Evolutionary conservation across 2,329 filamentous ascomycete species (phyloP).

Genomic region (Arthrinium puccinioides): DNA sequence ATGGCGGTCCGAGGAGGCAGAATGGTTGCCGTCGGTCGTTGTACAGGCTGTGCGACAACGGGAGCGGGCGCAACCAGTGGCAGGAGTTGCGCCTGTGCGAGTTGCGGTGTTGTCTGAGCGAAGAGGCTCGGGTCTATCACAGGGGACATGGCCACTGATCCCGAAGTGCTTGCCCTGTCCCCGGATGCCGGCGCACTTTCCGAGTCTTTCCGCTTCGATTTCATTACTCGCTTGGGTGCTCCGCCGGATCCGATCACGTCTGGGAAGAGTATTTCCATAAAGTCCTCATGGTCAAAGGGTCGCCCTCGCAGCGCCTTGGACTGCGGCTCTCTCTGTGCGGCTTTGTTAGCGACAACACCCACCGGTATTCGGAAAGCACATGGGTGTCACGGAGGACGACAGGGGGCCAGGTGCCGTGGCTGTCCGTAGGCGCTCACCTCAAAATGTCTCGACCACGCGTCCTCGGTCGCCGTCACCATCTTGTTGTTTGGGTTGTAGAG

Average conservation of each 20-base stretch:
- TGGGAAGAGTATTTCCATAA: constrained; percentile 53
- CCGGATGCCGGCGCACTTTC: constrained; percentile 32
- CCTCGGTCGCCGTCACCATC: constrained; percentile 48
- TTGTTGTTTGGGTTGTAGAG: constrained; percentile 41
- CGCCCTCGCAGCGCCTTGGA: constrained; percentile 49
- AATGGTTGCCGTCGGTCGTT: constrained; percentile 24
- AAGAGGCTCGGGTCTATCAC: constrained; percentile 4
- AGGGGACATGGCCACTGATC: constrained; percentile 33
- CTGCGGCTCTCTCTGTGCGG: constrained; percentile 45
- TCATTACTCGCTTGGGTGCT: constrained; percentile 52
- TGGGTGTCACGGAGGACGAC: no score
- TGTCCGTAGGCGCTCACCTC: constrained; percentile 44
- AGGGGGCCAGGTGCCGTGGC: no score
- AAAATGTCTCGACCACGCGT: constrained; percentile 50
- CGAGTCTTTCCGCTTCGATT: constrained; percentile 40
- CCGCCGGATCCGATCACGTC: constrained; percentile 54
- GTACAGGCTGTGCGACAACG: constrained; percentile 17
- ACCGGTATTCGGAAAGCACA: no score
- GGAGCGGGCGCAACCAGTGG: constrained; percentile 10
- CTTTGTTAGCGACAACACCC: constrained; percentile 13
- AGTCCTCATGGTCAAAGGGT: constrained; percentile 54
- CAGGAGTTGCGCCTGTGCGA: constrained; percentile 10
- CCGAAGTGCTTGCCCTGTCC: constrained; percentile 41
- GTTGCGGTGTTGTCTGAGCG: constrained; percentile 9
- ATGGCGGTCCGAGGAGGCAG: constrained; percentile 32